These are phyloP conservation scores for Theileria sp. DNA, from an alignment of 169 alveolate genomes.

Conservation along the genomic window DNA sequence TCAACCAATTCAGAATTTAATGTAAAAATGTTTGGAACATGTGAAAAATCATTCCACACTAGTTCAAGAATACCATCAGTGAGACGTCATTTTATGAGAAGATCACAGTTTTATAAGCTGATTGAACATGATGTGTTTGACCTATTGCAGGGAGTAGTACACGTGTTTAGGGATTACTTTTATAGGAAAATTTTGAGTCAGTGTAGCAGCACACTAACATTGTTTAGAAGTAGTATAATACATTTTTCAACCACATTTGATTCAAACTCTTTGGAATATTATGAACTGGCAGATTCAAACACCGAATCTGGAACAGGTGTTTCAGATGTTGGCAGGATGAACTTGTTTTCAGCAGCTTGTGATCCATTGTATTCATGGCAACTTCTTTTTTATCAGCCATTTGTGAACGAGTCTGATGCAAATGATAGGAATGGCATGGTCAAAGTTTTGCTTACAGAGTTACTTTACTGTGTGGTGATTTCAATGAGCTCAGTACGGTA, in stretches of 20 bases:
- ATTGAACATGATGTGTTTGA: constrained; percentile 50
- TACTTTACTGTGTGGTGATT: constrained; percentile 39
- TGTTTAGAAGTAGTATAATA: constrained; percentile 34
- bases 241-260: constrained; percentile 39
- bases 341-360: constrained; percentile 55
- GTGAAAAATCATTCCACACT: constrained; percentile 46
- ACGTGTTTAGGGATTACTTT: constrained; percentile 38
- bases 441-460: constrained; percentile 45
- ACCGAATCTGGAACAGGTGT: background rate
- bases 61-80: constrained; percentile 32
- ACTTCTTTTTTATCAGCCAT: constrained; percentile 54
- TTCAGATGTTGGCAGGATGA: constrained; percentile 8
- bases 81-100: constrained; percentile 42
- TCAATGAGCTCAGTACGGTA: constrained; percentile 63
- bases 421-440: background rate
- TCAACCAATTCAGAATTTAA: constrained; percentile 3
- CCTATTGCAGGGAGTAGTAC: constrained; percentile 16
- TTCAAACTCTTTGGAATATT: constrained; percentile 43
- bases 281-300: constrained; percentile 19
- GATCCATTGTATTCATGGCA: constrained; percentile 75
- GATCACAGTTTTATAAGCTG: constrained; percentile 16
- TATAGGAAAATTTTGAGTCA: constrained; percentile 5
- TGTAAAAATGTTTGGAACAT: constrained; percentile 51
- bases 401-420: constrained; percentile 3
- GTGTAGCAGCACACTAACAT: background rate